Conservation (phyloP, 2,329 filamentous ascomycete genomes). For the Zymoseptoria pseudotritici region DNA sequence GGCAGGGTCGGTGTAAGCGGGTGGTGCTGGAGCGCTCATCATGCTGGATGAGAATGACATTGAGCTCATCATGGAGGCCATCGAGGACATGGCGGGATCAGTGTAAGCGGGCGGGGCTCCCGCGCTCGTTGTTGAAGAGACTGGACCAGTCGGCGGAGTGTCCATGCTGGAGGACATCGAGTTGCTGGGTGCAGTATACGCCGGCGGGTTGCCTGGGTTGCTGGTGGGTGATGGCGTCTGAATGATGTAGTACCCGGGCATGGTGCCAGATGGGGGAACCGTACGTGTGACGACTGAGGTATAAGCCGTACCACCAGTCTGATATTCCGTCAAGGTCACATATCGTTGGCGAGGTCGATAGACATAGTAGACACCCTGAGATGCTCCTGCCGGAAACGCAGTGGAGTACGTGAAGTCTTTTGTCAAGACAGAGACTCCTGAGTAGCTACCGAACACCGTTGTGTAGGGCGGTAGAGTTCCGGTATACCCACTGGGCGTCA, state of each 20-base stretch:
- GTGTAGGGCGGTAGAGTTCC: slow-evolving; percentile 1
- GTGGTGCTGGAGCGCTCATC: not conserved
- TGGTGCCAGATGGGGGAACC: slow-evolving; percentile 5
- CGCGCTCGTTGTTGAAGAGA: not conserved
- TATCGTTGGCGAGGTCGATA: not conserved
- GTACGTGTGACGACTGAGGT: slow-evolving; percentile 5
- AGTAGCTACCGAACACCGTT: not conserved
- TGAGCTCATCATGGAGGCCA: not conserved
- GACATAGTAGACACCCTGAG: slow-evolving; percentile 5
- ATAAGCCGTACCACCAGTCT: slow-evolving; percentile 3
- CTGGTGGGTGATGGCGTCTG: slow-evolving; percentile 2
- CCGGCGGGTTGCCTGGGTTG: not conserved
- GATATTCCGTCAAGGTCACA: slow-evolving; percentile 4
- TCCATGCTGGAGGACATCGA: not conserved
- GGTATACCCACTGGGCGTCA: slow-evolving; percentile 1
- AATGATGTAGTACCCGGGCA: slow-evolving; percentile 4
- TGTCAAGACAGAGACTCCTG: slow-evolving; percentile 1
- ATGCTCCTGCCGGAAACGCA: slow-evolving; percentile 2
- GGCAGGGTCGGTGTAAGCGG: not conserved
- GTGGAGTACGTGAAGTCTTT: slow-evolving; percentile 4
- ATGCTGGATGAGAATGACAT: not conserved
- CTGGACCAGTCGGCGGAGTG: not conserved
- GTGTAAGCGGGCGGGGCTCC: not conserved
- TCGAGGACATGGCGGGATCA: not conserved
- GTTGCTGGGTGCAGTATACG: not conserved